Evolutionary conservation across 116 monocot species (phyloP).

Genomic region (Phalaenopsis hybrid): DNA sequence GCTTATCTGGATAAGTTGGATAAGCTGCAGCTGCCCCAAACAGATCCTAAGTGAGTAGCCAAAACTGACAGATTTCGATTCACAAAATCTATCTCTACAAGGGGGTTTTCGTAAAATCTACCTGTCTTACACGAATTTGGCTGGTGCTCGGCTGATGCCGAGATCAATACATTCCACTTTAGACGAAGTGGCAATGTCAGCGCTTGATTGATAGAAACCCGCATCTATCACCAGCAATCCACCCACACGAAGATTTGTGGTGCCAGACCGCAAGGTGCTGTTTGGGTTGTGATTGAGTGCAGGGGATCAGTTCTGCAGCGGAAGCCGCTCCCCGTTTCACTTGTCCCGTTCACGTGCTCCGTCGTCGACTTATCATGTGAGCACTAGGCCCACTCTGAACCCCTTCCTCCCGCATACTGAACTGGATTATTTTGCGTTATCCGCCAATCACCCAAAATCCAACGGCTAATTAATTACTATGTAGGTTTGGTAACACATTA

Average conservation of each 20-base stretch:
- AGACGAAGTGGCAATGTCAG: background rate
- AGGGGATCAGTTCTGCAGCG: background rate
- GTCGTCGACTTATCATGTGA: constrained; percentile 12
- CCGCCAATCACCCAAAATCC: background rate
- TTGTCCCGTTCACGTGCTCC: constrained; percentile 19
- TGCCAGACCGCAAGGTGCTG: background rate
- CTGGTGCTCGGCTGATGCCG: background rate
- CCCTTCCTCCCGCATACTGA: constrained; percentile 5
- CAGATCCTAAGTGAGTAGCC: background rate
- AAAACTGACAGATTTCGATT: background rate
- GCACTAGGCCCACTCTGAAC: background rate
- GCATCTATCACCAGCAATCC: background rate
- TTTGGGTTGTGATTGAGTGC: background rate
- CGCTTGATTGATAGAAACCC: background rate
- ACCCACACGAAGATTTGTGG: background rate
- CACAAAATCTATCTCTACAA: background rate
- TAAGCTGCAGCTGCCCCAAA: no score
- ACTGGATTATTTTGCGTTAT: background rate
- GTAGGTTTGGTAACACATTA: background rate
- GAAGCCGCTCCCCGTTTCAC: constrained; percentile 3
- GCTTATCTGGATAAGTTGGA: no score
- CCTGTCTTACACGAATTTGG: background rate
- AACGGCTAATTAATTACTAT: background rate
- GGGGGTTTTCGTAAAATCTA: background rate
- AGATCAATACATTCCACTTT: background rate